These are phyloP conservation scores for Abrus precatorius DNA, from an alignment of 306 rosid species.

Conservation along the genomic window DNA sequence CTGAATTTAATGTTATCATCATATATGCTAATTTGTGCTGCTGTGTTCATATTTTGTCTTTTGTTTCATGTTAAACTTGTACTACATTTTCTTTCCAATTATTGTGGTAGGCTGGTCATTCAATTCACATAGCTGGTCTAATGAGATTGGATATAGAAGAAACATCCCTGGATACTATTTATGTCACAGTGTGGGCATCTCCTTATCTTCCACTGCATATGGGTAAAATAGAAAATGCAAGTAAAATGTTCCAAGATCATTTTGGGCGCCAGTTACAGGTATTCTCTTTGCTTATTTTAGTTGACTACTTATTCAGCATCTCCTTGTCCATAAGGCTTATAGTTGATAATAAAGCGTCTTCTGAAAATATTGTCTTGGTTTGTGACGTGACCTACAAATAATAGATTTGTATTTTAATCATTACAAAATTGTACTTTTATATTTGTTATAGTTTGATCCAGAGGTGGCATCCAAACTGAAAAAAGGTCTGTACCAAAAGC, in stretches of 20 bases:
- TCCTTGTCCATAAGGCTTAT: neutral
- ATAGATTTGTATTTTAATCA: constrained; percentile 20
- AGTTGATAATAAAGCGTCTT: constrained; percentile 6
- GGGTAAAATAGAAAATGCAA: constrained; percentile 87
- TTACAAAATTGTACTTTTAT: neutral
- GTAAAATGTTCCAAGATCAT: constrained; percentile 72
- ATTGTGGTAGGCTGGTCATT: constrained; percentile 77
- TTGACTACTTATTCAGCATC: constrained; percentile 34
- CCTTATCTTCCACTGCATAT: constrained; percentile 87
- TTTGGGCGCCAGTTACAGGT: constrained; percentile 95
- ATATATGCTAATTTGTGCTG: neutral
- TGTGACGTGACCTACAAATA: constrained; percentile 18
- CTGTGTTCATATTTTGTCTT: neutral
- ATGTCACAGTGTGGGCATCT: constrained; percentile 93
- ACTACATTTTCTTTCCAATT: constrained; percentile 40
- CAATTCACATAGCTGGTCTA: constrained; percentile 91
- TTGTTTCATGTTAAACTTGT: neutral
- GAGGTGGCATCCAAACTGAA: neutral
- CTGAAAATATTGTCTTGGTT: constrained; percentile 22
- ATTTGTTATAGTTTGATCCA: neutral
- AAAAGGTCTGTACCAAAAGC: neutral
- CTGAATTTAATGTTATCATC: constrained; percentile 21
- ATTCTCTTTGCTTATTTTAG: constrained; percentile 40
- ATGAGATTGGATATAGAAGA: constrained; percentile 92
- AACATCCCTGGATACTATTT: constrained; percentile 69